Percentiles rank a stretch among this genome's conserved stretches.
phyloP scores from a whole-genome alignment of 73 alveolate genomes.

The Paramecium caudatum region DNA sequence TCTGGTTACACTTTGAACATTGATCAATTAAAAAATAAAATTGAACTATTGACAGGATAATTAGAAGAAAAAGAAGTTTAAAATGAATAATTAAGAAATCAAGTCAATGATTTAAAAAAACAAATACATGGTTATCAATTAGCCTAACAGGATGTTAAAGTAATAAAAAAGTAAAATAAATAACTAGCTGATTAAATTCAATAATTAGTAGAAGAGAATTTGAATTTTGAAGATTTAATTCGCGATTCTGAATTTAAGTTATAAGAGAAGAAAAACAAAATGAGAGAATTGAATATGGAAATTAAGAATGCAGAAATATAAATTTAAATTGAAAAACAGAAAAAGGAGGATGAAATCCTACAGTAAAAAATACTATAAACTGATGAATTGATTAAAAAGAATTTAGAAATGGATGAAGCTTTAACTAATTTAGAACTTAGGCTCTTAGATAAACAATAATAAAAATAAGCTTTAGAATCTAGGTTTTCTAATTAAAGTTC shows the following conservation, averaged over 20 bases:
- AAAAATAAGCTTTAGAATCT: background rate
- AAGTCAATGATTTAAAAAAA: conserved; percentile 3
- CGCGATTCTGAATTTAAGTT: background rate
- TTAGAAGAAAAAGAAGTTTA: background rate
- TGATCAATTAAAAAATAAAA: conserved; percentile 19
- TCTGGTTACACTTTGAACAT: background rate
- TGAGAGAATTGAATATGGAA: background rate
- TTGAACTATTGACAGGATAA: background rate
- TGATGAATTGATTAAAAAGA: conserved; percentile 14
- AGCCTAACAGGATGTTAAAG: conserved; percentile 13
- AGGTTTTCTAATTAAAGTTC: conserved; percentile 29
- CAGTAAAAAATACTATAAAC: background rate
- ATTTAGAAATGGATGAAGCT: conserved; percentile 21
- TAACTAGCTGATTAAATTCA: background rate
- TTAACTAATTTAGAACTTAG: conserved; percentile 9
- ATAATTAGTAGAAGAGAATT: background rate
- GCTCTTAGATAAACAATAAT: background rate
- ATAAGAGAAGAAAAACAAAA: background rate
- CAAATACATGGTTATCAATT: conserved; percentile 8
- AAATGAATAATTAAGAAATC: background rate
- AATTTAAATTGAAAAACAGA: conserved; percentile 13
- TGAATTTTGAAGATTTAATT: conserved; percentile 11
- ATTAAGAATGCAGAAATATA: conserved; percentile 9
- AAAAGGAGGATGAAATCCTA: background rate
- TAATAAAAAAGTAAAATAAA: background rate